phyloP scores from a whole-genome alignment of 106 monocot species.

The Agapanthus africanus region DNA sequence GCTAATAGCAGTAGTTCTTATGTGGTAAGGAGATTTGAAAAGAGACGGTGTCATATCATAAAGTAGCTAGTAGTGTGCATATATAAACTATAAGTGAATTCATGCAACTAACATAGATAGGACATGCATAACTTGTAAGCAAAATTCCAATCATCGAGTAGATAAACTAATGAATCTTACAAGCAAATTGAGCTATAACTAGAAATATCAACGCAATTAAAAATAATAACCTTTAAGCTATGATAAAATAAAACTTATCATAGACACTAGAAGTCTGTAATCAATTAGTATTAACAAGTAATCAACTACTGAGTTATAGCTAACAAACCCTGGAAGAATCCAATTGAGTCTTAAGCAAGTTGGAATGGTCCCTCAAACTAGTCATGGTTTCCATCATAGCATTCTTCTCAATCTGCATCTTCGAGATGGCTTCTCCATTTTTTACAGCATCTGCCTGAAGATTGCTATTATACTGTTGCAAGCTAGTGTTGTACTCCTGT shows the following conservation, averaged over 20 bases:
- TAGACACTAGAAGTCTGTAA: neutral
- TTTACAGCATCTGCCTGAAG: conserved; percentile 62
- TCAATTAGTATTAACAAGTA: neutral
- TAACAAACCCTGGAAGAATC: conserved; percentile 53
- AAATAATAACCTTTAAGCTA: neutral
- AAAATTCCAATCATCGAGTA: neutral
- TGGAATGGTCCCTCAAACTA: conserved; percentile 43
- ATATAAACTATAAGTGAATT: too few species aligned
- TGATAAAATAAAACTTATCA: neutral
- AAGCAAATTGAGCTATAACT: too few species aligned
- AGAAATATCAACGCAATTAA: neutral
- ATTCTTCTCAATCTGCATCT: conserved; percentile 67
- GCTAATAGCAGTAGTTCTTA: too few species aligned
- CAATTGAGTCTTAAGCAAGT: conserved; percentile 57
- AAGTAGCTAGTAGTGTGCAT: too few species aligned
- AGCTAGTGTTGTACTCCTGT: conserved; percentile 81
- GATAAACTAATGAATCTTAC: too few species aligned
- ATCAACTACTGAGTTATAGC: neutral
- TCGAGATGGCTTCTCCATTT: conserved; percentile 42
- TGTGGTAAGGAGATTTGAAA: too few species aligned
- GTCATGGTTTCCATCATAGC: conserved; percentile 65
- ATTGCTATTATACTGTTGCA: conserved; percentile 90
- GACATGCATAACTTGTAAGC: neutral
- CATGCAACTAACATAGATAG: too few species aligned
- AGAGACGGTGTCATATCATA: too few species aligned